phyloP scores from a whole-genome alignment of 495 filamentous ascomycete species.

The Neurospora africana region DNA sequence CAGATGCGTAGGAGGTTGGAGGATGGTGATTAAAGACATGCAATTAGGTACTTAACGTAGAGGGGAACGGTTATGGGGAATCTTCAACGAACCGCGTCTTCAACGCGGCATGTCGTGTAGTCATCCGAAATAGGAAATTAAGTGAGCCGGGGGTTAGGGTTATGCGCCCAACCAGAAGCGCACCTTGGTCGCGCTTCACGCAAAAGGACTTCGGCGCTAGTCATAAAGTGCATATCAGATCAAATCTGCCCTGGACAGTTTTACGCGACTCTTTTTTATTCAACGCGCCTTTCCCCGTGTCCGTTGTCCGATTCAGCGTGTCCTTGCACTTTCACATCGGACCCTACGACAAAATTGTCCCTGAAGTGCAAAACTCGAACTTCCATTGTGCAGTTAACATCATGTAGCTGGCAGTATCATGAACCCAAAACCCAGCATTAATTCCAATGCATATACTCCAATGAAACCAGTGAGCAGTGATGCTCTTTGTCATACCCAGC shows the following conservation, averaged over 20 bases:
- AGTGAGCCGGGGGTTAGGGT: background rate
- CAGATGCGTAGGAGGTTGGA: background rate
- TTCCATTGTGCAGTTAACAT: background rate
- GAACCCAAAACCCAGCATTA: background rate
- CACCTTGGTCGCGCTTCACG: background rate
- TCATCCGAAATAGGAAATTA: background rate
- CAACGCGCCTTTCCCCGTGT: background rate
- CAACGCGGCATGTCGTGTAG: background rate
- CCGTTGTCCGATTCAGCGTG: background rate
- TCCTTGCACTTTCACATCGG: background rate
- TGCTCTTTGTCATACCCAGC: background rate
- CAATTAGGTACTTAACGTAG: background rate
- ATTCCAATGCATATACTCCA: background rate
- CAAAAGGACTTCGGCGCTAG: background rate
- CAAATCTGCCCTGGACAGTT: background rate
- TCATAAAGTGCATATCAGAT: background rate
- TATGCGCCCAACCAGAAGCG: background rate
- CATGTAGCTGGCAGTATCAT: background rate
- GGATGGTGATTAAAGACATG: background rate
- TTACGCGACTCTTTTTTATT: background rate
- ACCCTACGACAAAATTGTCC: background rate
- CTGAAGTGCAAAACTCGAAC: background rate
- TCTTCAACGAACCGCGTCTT: background rate
- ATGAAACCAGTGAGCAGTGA: background rate
- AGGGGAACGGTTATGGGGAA: background rate